These are phyloP conservation scores for Phialophora verrucosa DNA, from an alignment of 2,329 filamentous ascomycete genomes.

Conservation along the genomic window DNA sequence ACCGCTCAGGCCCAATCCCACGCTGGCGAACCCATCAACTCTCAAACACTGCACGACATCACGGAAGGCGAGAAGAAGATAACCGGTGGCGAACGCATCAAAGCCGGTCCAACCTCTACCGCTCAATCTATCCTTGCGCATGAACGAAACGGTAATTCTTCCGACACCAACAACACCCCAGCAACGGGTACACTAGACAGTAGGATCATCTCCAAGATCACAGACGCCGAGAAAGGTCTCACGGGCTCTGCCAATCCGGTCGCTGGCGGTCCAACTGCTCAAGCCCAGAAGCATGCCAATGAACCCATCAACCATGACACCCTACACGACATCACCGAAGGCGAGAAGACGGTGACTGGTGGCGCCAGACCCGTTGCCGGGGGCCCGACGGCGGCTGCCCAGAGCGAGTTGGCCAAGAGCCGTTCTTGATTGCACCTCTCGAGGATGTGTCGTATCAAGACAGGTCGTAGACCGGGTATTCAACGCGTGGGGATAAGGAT, in stretches of 20 bases:
- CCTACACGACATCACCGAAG: conserved; percentile 51
- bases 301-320: conserved; percentile 45
- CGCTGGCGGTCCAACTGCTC: conserved; percentile 49
- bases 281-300: conserved; percentile 48
- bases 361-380: conserved; percentile 42
- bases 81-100: conserved; percentile 42
- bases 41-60: conserved; percentile 48
- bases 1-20: conserved; percentile 52
- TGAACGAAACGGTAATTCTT: conserved; percentile 6
- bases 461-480: too few relatives aligned
- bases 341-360: conserved; percentile 50
- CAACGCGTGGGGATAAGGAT: not conserved
- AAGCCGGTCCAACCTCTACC: conserved; percentile 7
- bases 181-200: conserved; percentile 25
- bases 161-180: not conserved
- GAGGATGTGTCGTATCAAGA: not conserved
- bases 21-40: conserved; percentile 43
- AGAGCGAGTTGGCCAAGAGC: conserved; percentile 39
- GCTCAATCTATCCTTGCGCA: conserved; percentile 17
- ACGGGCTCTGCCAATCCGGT: conserved; percentile 47
- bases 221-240: conserved; percentile 48
- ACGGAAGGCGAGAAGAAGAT: conserved; percentile 49
- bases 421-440: conserved; percentile 12
- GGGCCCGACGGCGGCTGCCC: conserved; percentile 49
- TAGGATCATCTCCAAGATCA: conserved; percentile 50